phyloP scores from a whole-genome alignment of 2,329 filamentous ascomycete species.

The Fusarium siculi region DNA sequence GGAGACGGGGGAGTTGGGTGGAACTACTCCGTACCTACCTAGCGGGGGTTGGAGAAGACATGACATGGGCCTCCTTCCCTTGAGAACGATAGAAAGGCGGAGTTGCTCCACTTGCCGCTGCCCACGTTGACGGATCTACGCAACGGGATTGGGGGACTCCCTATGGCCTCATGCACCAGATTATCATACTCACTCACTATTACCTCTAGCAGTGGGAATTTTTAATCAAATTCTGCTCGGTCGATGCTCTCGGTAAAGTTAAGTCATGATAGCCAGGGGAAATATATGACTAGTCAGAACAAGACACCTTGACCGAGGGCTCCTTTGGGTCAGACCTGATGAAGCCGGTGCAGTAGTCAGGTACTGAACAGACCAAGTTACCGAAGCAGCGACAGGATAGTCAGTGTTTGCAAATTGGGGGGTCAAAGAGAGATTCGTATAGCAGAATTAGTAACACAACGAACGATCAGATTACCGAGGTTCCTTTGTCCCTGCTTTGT shows the following conservation, averaged over 20 bases:
- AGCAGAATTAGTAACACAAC: background rate
- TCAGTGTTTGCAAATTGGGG: background rate
- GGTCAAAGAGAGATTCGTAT: background rate
- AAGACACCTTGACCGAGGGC: constrained; percentile 24
- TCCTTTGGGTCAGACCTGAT: constrained; percentile 17
- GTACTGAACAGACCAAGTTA: background rate
- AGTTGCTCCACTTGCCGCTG: constrained; percentile 31
- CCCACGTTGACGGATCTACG: constrained; percentile 32
- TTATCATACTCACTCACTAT: background rate
- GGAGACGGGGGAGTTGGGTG: background rate
- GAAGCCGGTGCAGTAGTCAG: background rate
- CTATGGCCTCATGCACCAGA: constrained; percentile 13
- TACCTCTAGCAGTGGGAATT: constrained; percentile 5
- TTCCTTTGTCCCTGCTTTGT: background rate
- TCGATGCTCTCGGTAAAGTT: constrained; percentile 35
- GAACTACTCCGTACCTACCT: constrained; percentile 14
- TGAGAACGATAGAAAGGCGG: constrained; percentile 14
- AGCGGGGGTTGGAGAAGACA: constrained; percentile 2
- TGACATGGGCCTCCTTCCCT: constrained; percentile 5
- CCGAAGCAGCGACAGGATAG: background rate
- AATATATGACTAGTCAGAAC: constrained; percentile 14
- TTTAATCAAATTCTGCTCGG: constrained; percentile 25
- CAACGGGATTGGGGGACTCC: constrained; percentile 35
- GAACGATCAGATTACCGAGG: background rate
- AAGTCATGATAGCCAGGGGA: constrained; percentile 2